These are phyloP conservation scores for Bassia scoparia DNA, from an alignment of 148 eudicot species.

Conservation along the genomic window DNA sequence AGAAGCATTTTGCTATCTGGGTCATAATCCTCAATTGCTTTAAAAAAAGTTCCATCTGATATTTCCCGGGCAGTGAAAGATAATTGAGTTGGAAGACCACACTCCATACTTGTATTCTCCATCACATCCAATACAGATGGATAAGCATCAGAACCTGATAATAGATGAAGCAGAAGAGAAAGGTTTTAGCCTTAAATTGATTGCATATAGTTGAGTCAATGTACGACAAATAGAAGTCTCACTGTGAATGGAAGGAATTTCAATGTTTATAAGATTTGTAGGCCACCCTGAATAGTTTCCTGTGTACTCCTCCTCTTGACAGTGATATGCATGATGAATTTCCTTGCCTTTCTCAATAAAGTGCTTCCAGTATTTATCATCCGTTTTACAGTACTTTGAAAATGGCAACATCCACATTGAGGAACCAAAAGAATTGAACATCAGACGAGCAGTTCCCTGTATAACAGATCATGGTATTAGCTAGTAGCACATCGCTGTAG, in stretches of 20 bases:
- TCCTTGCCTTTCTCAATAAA: constrained; percentile 48
- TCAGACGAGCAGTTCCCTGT: constrained; percentile 94
- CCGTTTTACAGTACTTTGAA: constrained; percentile 76
- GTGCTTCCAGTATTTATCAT: constrained; percentile 59
- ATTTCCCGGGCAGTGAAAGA: constrained; percentile 89
- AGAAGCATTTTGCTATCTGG: constrained; percentile 77
- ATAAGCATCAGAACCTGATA: constrained; percentile 62
- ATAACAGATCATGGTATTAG: constrained; percentile 34
- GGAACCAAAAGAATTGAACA: constrained; percentile 97
- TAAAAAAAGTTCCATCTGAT: constrained; percentile 87
- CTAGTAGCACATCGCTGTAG: constrained; percentile 12
- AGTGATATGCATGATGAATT: constrained; percentile 50
- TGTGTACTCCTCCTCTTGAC: constrained; percentile 61
- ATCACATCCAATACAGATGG: constrained; percentile 53
- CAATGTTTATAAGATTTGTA: constrained; percentile 75
- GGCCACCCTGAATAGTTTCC: constrained; percentile 94
- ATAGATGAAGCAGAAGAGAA: constrained; percentile 10
- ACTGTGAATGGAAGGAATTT: constrained; percentile 73
- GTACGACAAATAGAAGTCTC: constrained; percentile 14
- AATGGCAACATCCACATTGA: constrained; percentile 93
- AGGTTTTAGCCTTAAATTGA: background rate
- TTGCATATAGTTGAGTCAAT: background rate
- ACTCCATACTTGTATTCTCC: constrained; percentile 62
- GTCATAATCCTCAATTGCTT: constrained; percentile 82
- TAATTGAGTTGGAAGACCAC: constrained; percentile 75